Percentiles rank a stretch among this genome's conserved stretches.
Conservation (phyloP, 1,284 basidiomycete species). For the Sphagnurus paluster region DNA sequence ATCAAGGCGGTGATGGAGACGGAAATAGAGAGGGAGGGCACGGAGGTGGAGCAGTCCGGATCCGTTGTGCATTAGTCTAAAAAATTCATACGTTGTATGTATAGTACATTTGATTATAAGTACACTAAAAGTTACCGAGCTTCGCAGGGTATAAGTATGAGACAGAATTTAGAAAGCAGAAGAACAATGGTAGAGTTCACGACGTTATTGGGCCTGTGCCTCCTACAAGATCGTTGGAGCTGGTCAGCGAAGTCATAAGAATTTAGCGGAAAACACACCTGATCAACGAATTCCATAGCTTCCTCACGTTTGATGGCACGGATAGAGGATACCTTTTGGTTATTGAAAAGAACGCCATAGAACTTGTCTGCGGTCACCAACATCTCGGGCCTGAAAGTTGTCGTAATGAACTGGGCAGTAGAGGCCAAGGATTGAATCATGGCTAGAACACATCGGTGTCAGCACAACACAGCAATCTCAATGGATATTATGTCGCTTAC, state of each 20-base stretch:
- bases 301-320: constrained; percentile 81
- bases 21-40: constrained; percentile 36
- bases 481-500: constrained; percentile 57
- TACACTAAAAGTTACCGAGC: too few species aligned
- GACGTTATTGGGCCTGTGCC: constrained; percentile 29
- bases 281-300: constrained; percentile 88
- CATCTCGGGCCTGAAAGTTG: constrained; percentile 98
- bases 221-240: constrained; percentile 19
- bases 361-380: constrained; percentile 93
- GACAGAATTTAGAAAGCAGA: too few species aligned
- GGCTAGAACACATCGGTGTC: constrained; percentile 40
- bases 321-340: constrained; percentile 91
- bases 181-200: too few species aligned
- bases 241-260: not conserved
- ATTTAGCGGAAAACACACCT: constrained; percentile 41
- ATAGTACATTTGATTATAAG: too few species aligned
- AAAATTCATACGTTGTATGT: too few species aligned
- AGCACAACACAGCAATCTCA: not conserved
- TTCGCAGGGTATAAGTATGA: too few species aligned
- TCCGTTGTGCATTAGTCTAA: too few species aligned
- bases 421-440: constrained; percentile 93
- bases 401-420: constrained; percentile 96
- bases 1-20: constrained; percentile 83
- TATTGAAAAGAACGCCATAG: constrained; percentile 99
- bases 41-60: constrained; percentile 2